Percentiles rank a stretch among this genome's conserved stretches.
Conservation (phyloP, 2,329 filamentous ascomycete species). For the Fusarium bactridioides region DNA sequence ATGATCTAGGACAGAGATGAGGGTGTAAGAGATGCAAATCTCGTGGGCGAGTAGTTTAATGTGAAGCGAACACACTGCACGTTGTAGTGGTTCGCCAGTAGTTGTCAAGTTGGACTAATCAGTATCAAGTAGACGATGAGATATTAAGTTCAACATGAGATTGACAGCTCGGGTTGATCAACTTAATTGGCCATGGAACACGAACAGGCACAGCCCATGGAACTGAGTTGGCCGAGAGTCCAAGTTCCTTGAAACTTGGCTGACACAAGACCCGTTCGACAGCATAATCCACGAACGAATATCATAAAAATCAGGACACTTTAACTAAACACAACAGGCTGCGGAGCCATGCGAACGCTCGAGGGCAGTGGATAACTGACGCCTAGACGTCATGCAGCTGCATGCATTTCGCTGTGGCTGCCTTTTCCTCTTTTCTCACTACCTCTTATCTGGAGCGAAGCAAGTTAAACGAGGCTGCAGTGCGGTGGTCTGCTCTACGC, state of each 20-base stretch:
- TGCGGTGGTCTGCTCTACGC: conserved; percentile 7
- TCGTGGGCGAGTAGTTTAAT: conserved; percentile 33
- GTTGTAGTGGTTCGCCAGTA: conserved; percentile 17
- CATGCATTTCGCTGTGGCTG: conserved; percentile 19
- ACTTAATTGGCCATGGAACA: conserved; percentile 23
- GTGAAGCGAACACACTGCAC: conserved; percentile 36
- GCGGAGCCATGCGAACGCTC: conserved; percentile 12
- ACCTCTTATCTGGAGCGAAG: conserved; percentile 1
- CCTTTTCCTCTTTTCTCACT: conserved; percentile 6
- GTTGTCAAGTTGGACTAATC: background rate
- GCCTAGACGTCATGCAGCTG: conserved; percentile 24
- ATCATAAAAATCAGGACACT: conserved; percentile 9
- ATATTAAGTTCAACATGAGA: background rate
- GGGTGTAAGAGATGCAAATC: conserved; percentile 32
- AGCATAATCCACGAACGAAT: background rate
- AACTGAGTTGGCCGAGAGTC: conserved; percentile 4
- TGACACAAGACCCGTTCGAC: conserved; percentile 6
- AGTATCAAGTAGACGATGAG: background rate
- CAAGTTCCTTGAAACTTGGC: conserved; percentile 23
- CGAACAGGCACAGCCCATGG: background rate
- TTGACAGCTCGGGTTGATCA: background rate
- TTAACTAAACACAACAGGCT: conserved; percentile 15
- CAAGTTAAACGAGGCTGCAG: conserved; percentile 36
- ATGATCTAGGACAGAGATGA: conserved; percentile 21
- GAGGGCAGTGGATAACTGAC: background rate